These are phyloP conservation scores for Debaryomyces singareniensis DNA, from an alignment of 1,139 yeast genomes.

Conservation along the genomic window DNA sequence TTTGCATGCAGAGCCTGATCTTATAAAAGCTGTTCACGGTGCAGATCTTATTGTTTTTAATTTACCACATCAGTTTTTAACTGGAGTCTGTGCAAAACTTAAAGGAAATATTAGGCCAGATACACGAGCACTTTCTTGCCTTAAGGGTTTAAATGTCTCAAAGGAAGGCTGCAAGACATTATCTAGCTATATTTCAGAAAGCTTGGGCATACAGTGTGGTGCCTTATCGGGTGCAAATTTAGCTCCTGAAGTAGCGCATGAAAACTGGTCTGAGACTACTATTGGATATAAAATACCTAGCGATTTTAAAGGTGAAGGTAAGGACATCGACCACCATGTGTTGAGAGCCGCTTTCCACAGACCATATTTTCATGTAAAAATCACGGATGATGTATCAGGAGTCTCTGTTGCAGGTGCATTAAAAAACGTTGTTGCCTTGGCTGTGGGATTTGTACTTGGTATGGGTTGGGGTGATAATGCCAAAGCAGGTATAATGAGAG, in stretches of 20 bases:
- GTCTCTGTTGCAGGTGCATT: slow-evolving; percentile 47
- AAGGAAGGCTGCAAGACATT: slow-evolving; percentile 40
- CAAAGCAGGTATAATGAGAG: slow-evolving; percentile 44
- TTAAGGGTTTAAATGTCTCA: slow-evolving; percentile 43
- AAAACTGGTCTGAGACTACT: slow-evolving; percentile 47
- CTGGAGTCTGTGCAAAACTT: slow-evolving; percentile 30
- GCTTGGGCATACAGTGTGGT: slow-evolving; percentile 40
- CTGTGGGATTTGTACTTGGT: slow-evolving; percentile 46
- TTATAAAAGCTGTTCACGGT: slow-evolving; percentile 32
- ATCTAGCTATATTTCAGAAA: slow-evolving; percentile 36
- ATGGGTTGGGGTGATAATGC: slow-evolving; percentile 50
- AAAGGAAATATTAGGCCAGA: slow-evolving; percentile 33
- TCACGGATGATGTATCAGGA: slow-evolving; percentile 43
- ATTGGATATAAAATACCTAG: slow-evolving; percentile 36
- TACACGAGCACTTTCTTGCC: slow-evolving; percentile 41
- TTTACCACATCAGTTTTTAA: slow-evolving; percentile 45
- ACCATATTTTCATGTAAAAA: slow-evolving; percentile 43
- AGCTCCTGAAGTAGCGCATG: slow-evolving; percentile 43
- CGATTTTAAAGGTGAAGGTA: slow-evolving; percentile 37
- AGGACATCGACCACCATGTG: slow-evolving; percentile 35
- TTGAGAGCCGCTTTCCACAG: slow-evolving; percentile 43
- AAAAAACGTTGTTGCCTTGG: slow-evolving; percentile 42
- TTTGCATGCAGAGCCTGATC: slow-evolving; percentile 34
- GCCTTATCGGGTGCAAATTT: slow-evolving; percentile 45
- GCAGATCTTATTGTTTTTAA: slow-evolving; percentile 43